phyloP scores from a whole-genome alignment of 108 stramenopile genomes.

The Craspedostauros australis region DNA sequence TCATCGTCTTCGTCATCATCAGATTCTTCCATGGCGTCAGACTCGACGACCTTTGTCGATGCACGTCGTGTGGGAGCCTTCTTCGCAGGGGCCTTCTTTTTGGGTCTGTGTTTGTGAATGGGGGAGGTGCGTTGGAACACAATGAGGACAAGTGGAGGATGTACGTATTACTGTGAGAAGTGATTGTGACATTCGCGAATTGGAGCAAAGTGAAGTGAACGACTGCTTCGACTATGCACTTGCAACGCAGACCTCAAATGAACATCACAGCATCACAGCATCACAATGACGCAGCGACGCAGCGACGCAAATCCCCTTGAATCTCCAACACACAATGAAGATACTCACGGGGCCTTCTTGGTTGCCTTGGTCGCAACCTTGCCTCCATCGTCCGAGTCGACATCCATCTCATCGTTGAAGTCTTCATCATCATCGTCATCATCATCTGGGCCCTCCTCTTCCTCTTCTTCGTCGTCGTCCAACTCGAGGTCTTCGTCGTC shows the following conservation, averaged over 20 bases:
- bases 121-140: too few relatives aligned
- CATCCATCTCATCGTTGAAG: background rate
- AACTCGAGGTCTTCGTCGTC: slow-evolving; percentile 21
- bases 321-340: background rate
- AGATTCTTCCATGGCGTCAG: slow-evolving; percentile 18
- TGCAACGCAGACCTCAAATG: too few relatives aligned
- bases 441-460: slow-evolving; percentile 13
- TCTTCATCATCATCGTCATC: slow-evolving; percentile 6
- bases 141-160: too few relatives aligned
- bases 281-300: background rate
- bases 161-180: too few relatives aligned
- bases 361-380: background rate
- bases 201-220: too few relatives aligned
- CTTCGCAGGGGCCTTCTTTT: background rate
- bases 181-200: too few relatives aligned
- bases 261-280: too few relatives aligned
- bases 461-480: slow-evolving; percentile 3
- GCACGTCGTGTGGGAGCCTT: background rate
- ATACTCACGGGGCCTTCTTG: background rate
- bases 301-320: background rate
- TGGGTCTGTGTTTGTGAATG: too few relatives aligned
- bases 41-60: too few relatives aligned
- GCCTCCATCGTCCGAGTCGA: slow-evolving; percentile 3
- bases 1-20: slow-evolving; percentile 42
- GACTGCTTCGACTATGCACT: too few relatives aligned